These are phyloP conservation scores for Eucalyptus polyanthemos DNA, from an alignment of 345 rosid species.

Conservation along the genomic window DNA sequence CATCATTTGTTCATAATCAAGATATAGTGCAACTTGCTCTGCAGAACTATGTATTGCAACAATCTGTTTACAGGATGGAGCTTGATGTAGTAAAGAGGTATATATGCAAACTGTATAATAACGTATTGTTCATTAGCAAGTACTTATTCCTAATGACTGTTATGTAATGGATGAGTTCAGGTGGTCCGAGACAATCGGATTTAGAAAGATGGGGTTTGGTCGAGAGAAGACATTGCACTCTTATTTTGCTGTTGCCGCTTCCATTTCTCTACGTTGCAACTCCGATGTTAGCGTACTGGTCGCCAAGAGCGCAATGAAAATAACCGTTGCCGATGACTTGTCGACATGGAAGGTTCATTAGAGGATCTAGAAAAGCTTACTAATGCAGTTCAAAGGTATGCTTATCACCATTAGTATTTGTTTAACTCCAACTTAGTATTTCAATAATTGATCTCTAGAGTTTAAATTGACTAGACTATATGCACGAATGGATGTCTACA, in stretches of 20 bases:
- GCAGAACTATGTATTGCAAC: slow-evolving; percentile 20
- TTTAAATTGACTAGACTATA: no score
- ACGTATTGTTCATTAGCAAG: not conserved
- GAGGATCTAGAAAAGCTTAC: slow-evolving; percentile 30
- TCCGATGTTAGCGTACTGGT: slow-evolving; percentile 11
- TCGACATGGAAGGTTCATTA: slow-evolving; percentile 38
- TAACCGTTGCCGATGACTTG: slow-evolving; percentile 64
- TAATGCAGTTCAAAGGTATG: slow-evolving; percentile 32
- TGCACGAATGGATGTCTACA: no score
- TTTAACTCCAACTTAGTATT: not conserved
- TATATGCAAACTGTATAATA: no score
- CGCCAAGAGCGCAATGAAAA: slow-evolving; percentile 26
- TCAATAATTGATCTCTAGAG: not conserved
- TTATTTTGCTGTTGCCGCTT: slow-evolving; percentile 33
- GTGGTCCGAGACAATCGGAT: slow-evolving; percentile 18
- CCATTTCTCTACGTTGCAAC: slow-evolving; percentile 18
- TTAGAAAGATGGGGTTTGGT: not conserved
- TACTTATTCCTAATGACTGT: not conserved
- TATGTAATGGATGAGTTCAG: slow-evolving; percentile 1
- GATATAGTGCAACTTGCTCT: slow-evolving; percentile 28
- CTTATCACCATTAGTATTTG: not conserved
- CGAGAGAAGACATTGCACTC: slow-evolving; percentile 47
- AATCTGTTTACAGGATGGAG: slow-evolving; percentile 27
- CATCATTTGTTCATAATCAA: slow-evolving; percentile 5
- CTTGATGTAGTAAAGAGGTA: slow-evolving; percentile 37